These are phyloP conservation scores for Echinosophora koreensis DNA, from an alignment of 306 rosid genomes.

Conservation along the genomic window DNA sequence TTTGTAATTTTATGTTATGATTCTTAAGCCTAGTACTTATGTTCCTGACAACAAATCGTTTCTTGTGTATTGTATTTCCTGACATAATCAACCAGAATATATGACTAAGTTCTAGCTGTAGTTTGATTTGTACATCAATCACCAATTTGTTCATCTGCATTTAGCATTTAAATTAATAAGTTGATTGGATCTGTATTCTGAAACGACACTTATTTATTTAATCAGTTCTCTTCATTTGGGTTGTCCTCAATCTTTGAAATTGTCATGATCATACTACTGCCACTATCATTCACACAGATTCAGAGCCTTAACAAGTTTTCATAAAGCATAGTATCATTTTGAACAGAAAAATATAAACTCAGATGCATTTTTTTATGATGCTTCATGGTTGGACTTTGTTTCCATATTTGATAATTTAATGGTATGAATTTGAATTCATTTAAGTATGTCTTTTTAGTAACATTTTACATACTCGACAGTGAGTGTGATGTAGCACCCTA, in stretches of 20 bases:
- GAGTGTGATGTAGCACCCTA: background rate
- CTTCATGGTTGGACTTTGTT: slow-evolving; percentile 1
- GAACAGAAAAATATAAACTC: background rate
- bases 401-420: background rate
- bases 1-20: background rate
- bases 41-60: background rate
- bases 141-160: background rate
- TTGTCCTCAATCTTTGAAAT: background rate
- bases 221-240: background rate
- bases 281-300: background rate
- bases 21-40: background rate
- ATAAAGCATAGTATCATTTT: background rate
- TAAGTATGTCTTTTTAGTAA: background rate
- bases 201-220: background rate
- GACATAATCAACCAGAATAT: background rate
- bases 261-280: background rate
- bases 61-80: background rate
- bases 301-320: background rate
- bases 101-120: background rate
- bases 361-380: slow-evolving; percentile 2
- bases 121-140: background rate
- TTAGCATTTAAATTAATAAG: background rate
- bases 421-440: background rate
- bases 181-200: background rate
- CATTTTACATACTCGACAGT: background rate